phyloP scores from a whole-genome alignment of 208 protist genomes.

The Herpetomonas samuelpessoai region DNA sequence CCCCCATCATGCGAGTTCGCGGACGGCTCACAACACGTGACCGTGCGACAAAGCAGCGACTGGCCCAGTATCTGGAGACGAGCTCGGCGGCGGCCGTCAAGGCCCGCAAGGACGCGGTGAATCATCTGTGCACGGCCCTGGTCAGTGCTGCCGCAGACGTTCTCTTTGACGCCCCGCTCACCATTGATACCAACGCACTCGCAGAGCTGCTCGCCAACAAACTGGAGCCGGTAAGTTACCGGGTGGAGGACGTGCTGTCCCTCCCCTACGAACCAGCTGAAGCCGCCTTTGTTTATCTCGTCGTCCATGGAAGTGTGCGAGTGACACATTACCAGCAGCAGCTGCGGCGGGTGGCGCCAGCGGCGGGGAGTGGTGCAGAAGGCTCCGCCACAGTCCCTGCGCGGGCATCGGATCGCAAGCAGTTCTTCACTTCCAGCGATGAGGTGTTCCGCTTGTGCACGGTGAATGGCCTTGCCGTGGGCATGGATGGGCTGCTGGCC shows the following conservation, averaged over 20 bases:
- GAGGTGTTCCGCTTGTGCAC: slow-evolving; percentile 63
- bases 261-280: slow-evolving; percentile 75
- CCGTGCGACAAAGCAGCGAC: slow-evolving; percentile 26
- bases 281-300: slow-evolving; percentile 72
- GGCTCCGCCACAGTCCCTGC: slow-evolving; percentile 10
- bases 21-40: slow-evolving; percentile 34
- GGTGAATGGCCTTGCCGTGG: slow-evolving; percentile 26
- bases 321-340: slow-evolving; percentile 69
- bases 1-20: slow-evolving; percentile 63
- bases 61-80: slow-evolving; percentile 14
- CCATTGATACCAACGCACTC: slow-evolving; percentile 50
- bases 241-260: slow-evolving; percentile 49
- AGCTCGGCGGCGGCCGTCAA: slow-evolving; percentile 18
- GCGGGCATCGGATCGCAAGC: slow-evolving; percentile 27
- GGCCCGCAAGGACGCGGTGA: slow-evolving; percentile 33
- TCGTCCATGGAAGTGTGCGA: slow-evolving; percentile 54
- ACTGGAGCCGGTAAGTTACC: slow-evolving; percentile 49
- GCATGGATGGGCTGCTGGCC: slow-evolving; percentile 7
- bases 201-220: slow-evolving; percentile 42
- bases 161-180: slow-evolving; percentile 35
- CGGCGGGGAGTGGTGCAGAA: background rate
- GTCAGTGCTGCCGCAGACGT: slow-evolving; percentile 40
- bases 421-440: slow-evolving; percentile 70
- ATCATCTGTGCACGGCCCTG: slow-evolving; percentile 45
- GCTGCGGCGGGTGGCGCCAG: slow-evolving; percentile 2